phyloP scores from a whole-genome alignment of 2,329 filamentous ascomycete species.

The Aquanectria penicillioides region DNA sequence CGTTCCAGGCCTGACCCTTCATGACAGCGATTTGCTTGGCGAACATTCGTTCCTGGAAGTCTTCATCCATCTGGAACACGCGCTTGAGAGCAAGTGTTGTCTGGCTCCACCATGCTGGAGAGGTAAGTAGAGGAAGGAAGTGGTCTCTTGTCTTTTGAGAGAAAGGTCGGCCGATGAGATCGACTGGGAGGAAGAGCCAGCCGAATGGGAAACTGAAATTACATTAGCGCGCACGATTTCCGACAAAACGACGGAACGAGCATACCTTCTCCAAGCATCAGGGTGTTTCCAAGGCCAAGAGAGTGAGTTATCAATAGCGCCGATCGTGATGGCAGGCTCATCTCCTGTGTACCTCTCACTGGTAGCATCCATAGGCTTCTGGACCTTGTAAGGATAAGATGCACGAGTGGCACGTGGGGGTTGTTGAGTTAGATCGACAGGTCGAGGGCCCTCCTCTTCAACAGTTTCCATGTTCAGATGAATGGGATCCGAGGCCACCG shows the following conservation, averaged over 20 bases:
- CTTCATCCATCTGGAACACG: constrained; percentile 90
- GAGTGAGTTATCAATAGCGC: constrained; percentile 96
- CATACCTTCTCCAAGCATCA: constrained; percentile 78
- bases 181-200: constrained; percentile 97
- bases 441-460: constrained; percentile 64
- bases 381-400: constrained; percentile 76
- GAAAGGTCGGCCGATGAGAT: constrained; percentile 94
- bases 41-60: constrained; percentile 99
- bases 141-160: constrained; percentile 93
- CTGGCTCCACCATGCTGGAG: constrained; percentile 95
- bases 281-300: constrained; percentile 99
- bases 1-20: constrained; percentile 99
- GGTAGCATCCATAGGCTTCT: constrained; percentile 87
- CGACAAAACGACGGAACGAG: not conserved
- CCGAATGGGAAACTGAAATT: constrained; percentile 91
- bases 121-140: constrained; percentile 95
- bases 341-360: constrained; percentile 56
- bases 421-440: constrained; percentile 63
- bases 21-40: constrained; percentile 98
- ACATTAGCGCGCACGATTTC: constrained; percentile 36
- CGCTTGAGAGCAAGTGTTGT: constrained; percentile 87
- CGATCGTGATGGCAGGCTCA: constrained; percentile 76
- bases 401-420: constrained; percentile 53
- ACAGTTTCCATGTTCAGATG: constrained; percentile 69
- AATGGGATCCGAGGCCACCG: constrained; percentile 84